Evolutionary conservation across 371 early-diverging fungal genomes (phyloP), one percentile per base, ranked within the genome.

Genomic region (Batkoa obscura): DNA sequence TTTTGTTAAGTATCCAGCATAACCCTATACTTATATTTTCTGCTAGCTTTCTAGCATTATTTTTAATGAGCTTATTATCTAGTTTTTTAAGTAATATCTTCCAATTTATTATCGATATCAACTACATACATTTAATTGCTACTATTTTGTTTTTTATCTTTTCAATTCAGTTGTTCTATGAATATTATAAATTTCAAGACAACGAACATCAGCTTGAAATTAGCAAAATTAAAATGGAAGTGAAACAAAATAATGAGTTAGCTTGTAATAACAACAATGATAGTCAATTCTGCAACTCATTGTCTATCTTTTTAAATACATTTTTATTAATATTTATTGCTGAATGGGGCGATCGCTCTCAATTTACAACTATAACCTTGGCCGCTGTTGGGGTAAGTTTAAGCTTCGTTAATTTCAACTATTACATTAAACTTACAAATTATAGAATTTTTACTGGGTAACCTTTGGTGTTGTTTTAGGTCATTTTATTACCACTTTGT

Each of bases 261-360:
- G 69, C 60, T 10, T 58, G 23, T 23, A 23, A 23, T 23, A 23
- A 23, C 61, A 43, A 59, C 17, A 61, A 68, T 35, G 56, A 61
- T 30, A 61, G 60, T 17, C 47, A 50, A 32, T 64, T 60, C 37
- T 4, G 38, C 39, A 66, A 85, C 17, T 76, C 93, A 55, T 87
- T 93, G 30, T 94, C 97, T 0, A 75, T 90, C 23, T 94, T 89
- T 73, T 82, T 94, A 8, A 87, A 97, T 68, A 86, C 89, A 0
- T 95, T 94, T 73, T 77, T 88, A 34, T 69, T 97, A 64, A 92
- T 90, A 41, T 94, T 97, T 57, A 62, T 97, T 60, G 97, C 93
- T 46, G 97, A 97, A 65, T 95, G 96, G 96, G 94, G 94, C 8
- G 96, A 94, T 67, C 79, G 94, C 33, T 90, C 90, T 49, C 93